A percentile compares a stretch with the other conserved stretches of the same genome.
Evolutionary conservation across 1,284 basidiomycete species (phyloP).

Genomic region (Boletus nobilissimus): DNA sequence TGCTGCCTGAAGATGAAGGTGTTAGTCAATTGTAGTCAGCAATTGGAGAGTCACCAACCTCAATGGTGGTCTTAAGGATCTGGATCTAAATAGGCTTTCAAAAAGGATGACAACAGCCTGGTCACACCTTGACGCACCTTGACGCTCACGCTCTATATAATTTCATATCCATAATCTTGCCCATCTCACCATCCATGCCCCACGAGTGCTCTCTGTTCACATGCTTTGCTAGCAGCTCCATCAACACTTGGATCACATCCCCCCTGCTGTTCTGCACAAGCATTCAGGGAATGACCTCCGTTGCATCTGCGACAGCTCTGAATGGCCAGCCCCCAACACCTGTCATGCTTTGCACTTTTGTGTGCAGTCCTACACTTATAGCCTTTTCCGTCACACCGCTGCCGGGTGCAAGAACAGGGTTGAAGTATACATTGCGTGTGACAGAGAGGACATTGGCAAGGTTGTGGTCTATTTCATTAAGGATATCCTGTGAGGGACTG

Average conservation of each 20-base stretch:
- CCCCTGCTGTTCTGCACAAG: constrained; percentile 97
- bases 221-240: constrained; percentile 94
- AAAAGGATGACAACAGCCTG: background rate
- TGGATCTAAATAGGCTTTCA: constrained; percentile 69
- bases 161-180: background rate
- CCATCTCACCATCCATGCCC: background rate
- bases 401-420: constrained; percentile 91
- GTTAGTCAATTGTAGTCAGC: constrained; percentile 64
- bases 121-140: constrained; percentile 63
- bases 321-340: constrained; percentile 94
- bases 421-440: constrained; percentile 96
- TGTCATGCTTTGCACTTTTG: constrained; percentile 80
- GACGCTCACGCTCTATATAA: constrained; percentile 80
- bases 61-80: constrained; percentile 98
- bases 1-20: constrained; percentile 65
- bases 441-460: constrained; percentile 98
- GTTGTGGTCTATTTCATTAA: constrained; percentile 98
- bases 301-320: constrained; percentile 92
- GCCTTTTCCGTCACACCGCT: constrained; percentile 99
- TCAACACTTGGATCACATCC: constrained; percentile 92
- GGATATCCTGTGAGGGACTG: constrained; percentile 96
- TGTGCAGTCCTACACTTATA: constrained; percentile 88
- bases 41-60: too few species aligned
- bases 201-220: constrained; percentile 68
- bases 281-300: constrained; percentile 97